Conservation (phyloP, 1,284 basidiomycete species). For the Rhodotorula sp. region DNA sequence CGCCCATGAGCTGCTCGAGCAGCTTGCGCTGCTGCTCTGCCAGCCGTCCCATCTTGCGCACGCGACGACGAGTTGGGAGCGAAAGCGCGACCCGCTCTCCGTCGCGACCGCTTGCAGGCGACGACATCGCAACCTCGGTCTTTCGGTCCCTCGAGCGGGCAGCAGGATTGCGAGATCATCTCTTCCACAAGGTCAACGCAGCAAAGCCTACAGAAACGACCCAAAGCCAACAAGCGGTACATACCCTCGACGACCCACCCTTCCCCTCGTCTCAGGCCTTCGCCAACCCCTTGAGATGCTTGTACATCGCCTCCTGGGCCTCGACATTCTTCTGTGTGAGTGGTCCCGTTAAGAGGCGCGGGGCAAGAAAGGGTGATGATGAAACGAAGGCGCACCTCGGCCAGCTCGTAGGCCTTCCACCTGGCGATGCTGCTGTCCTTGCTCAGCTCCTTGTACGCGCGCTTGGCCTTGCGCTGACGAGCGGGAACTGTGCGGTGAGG, state of each 20-base stretch:
- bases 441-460: conserved; percentile 13
- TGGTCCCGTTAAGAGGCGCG: no score
- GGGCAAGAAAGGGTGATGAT: rapidly evolving
- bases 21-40: conserved; percentile 62
- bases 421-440: neutral
- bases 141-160: no score
- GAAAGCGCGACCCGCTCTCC: no score
- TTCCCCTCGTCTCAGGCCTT: neutral
- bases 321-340: neutral
- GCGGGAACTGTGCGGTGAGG: conserved; percentile 2
- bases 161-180: no score
- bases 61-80: no score
- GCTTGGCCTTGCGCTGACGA: neutral
- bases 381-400: conserved; percentile 2
- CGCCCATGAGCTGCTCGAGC: conserved; percentile 65
- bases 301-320: neutral
- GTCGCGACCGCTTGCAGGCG: no score
- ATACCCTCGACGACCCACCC: neutral
- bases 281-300: neutral
- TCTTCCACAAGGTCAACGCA: no score
- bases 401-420: conserved; percentile 9
- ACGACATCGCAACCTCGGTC: no score
- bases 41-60: neutral
- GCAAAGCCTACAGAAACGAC: neutral
- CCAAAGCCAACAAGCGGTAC: neutral